Percentiles rank a stretch among this genome's conserved stretches.
Evolutionary conservation across 148 eudicot genomes (phyloP).

Genomic region (Silene uniflora): DNA sequence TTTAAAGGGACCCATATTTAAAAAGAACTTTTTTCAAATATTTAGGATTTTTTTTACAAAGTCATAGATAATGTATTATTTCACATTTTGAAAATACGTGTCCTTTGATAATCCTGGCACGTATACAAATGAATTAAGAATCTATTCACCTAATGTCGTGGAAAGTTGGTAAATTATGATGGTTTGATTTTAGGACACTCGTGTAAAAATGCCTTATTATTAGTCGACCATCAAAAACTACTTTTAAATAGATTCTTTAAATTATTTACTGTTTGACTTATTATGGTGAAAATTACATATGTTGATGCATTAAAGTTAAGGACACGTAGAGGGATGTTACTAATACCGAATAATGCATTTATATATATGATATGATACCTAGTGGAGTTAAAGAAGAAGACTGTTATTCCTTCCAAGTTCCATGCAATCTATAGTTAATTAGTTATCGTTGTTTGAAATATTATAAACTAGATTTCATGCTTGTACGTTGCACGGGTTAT

Average conservation of each 20-base stretch:
- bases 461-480: too few species aligned
- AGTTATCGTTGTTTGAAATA: too few species aligned
- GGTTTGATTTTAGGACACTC: conserved; percentile 2
- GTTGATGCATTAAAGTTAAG: neutral
- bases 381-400: too few species aligned
- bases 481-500: too few species aligned
- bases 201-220: conserved; percentile 7
- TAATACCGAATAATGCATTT: neutral
- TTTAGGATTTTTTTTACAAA: neutral
- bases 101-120: conserved; percentile 7
- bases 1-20: too few species aligned
- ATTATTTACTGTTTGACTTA: neutral
- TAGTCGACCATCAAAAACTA: neutral
- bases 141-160: conserved; percentile 9
- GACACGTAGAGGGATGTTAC: neutral
- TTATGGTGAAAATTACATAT: neutral
- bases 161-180: neutral
- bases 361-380: too few species aligned
- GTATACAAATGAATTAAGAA: conserved; percentile 17
- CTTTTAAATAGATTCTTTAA: conserved; percentile 7
- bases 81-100: conserved; percentile 11
- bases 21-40: too few species aligned
- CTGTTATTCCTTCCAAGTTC: too few species aligned
- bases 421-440: too few species aligned
- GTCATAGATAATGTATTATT: too few species aligned